phyloP scores from a whole-genome alignment of 768 basidiomycete species.

The Kwoniella pini region DNA sequence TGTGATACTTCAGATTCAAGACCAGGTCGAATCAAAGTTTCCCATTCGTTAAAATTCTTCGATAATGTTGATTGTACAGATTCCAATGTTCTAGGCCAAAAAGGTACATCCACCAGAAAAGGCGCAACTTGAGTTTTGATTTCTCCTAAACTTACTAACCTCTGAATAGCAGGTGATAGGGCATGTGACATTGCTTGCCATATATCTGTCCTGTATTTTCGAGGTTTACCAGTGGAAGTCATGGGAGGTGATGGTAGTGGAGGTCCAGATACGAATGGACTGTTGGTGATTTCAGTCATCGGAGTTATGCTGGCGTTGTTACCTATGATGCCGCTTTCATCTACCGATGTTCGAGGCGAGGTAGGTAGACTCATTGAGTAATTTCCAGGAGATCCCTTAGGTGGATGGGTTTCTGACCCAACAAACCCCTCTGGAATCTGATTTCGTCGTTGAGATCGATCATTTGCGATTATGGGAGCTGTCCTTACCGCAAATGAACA shows the following conservation, averaged over 20 bases:
- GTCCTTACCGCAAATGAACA: conserved; percentile 24
- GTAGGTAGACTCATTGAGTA: conserved; percentile 15
- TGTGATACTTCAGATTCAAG: neutral
- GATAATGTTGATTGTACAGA: conserved; percentile 8
- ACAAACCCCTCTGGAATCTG: neutral
- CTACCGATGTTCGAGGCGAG: conserved; percentile 9
- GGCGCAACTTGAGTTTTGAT: conserved; percentile 30
- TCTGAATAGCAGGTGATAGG: conserved; percentile 27
- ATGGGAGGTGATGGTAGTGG: conserved; percentile 16
- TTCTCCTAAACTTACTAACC: conserved; percentile 30
- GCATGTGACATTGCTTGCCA: conserved; percentile 35
- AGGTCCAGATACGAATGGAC: neutral
- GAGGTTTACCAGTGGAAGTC: conserved; percentile 2
- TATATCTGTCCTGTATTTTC: conserved; percentile 20
- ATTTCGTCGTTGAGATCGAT: neutral
- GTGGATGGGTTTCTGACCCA: neutral
- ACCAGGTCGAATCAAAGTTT: conserved; percentile 11
- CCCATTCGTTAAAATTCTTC: conserved; percentile 20
- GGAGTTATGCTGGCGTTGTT: neutral
- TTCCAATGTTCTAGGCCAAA: conserved; percentile 28
- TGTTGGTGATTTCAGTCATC: conserved; percentile 12
- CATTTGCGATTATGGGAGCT: neutral
- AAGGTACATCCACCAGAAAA: conserved; percentile 28
- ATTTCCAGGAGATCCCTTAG: conserved; percentile 5
- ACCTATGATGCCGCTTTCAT: neutral